Evolutionary conservation across 176 grass and related monocot species (phyloP).

Genomic region (Eleusine indica): DNA sequence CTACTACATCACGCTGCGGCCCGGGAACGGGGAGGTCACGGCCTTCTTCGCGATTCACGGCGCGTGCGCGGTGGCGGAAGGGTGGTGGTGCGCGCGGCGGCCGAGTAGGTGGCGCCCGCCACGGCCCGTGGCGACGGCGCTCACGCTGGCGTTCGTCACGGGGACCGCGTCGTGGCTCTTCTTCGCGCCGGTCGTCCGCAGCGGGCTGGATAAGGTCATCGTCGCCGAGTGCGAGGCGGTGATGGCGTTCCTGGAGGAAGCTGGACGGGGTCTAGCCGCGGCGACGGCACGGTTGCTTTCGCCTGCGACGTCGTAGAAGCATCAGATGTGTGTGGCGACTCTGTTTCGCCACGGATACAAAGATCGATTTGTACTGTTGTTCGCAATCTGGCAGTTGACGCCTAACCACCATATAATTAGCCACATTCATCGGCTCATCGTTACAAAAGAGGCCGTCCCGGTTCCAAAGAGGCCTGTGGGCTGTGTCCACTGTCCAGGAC

Average conservation of each 20-base stretch:
- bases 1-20: slow-evolving; percentile 62
- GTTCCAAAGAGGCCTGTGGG: too few species aligned
- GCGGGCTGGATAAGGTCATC: slow-evolving; percentile 52
- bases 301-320: neutral
- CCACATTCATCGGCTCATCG: too few species aligned
- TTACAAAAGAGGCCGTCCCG: too few species aligned
- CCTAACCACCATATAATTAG: too few species aligned
- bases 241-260: slow-evolving; percentile 34
- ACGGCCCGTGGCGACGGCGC: slow-evolving; percentile 33
- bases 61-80: slow-evolving; percentile 49
- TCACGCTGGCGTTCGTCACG: slow-evolving; percentile 66
- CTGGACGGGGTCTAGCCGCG: slow-evolving; percentile 24
- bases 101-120: slow-evolving; percentile 34
- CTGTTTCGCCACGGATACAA: too few species aligned
- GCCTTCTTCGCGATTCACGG: slow-evolving; percentile 67
- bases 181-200: slow-evolving; percentile 64
- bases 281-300: neutral
- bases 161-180: slow-evolving; percentile 66
- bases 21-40: slow-evolving; percentile 52
- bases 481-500: too few species aligned
- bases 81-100: slow-evolving; percentile 28
- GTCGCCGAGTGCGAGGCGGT: slow-evolving; percentile 60
- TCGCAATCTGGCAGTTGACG: too few species aligned
- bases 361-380: too few species aligned
- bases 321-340: too few species aligned